These are phyloP conservation scores for Chaetomium strumarium DNA, from an alignment of 2,329 filamentous ascomycete genomes.

Conservation along the genomic window DNA sequence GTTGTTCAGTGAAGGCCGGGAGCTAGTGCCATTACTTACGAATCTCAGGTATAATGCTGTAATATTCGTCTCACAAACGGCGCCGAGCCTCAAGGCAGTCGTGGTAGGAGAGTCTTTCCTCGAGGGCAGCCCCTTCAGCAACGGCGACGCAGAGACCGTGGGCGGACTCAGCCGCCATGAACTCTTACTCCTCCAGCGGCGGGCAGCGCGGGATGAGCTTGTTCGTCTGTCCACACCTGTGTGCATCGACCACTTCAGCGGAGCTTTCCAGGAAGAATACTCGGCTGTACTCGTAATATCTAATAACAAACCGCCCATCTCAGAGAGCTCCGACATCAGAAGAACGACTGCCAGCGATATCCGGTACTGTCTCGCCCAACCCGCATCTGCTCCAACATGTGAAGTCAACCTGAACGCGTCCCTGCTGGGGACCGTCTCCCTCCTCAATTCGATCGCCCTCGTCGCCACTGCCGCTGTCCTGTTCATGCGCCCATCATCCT, in stretches of 20 bases:
- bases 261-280: constrained; percentile 30
- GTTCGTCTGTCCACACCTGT: constrained; percentile 28
- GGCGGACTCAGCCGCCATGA: constrained; percentile 31
- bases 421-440: constrained; percentile 38
- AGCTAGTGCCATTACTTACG: neutral
- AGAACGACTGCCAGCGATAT: constrained; percentile 26
- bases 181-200: constrained; percentile 33
- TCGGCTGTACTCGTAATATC: constrained; percentile 33
- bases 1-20: constrained; percentile 18
- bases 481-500: constrained; percentile 28
- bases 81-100: constrained; percentile 30
- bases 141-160: constrained; percentile 31
- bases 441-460: constrained; percentile 37
- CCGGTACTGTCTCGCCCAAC: constrained; percentile 32
- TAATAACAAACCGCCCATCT: constrained; percentile 25
- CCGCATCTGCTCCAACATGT: constrained; percentile 29
- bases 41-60: constrained; percentile 44
- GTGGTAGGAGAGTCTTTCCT: constrained; percentile 34
- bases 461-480: constrained; percentile 30
- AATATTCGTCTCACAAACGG: constrained; percentile 38
- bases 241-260: constrained; percentile 31
- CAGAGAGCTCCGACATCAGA: constrained; percentile 10
- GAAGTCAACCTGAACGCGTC: constrained; percentile 38
- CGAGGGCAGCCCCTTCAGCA: constrained; percentile 34
- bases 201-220: constrained; percentile 28